phyloP scores from a whole-genome alignment of 257 asterid genomes.

The Capsicum chinense region DNA sequence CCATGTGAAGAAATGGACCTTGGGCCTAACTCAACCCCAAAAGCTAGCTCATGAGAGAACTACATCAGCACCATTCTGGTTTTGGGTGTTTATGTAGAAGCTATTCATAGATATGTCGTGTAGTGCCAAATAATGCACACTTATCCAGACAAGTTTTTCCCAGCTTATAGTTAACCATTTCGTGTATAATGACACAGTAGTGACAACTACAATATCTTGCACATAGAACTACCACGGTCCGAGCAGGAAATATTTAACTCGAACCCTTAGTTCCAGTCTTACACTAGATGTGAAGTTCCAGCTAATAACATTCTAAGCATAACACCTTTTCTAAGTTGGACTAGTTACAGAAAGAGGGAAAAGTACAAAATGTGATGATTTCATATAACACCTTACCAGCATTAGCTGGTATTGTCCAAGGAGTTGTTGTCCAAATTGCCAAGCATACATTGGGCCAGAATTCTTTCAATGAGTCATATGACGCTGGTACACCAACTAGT shows the following conservation, averaged over 20 bases:
- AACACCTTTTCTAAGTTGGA: constrained; percentile 16
- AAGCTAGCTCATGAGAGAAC: background rate
- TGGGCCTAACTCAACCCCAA: constrained; percentile 12
- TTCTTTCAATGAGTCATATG: constrained; percentile 60
- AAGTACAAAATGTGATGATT: constrained; percentile 12
- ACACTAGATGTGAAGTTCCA: background rate
- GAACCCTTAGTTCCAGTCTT: background rate
- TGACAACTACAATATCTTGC: background rate
- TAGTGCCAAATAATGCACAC: background rate
- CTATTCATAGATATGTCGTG: background rate
- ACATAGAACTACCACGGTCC: constrained; percentile 11
- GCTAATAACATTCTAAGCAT: background rate
- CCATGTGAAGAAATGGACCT: constrained; percentile 12
- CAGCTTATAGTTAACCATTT: constrained; percentile 6
- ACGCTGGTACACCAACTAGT: constrained; percentile 59
- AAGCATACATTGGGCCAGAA: constrained; percentile 73
- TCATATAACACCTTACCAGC: constrained; percentile 60
- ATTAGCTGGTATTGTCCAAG: constrained; percentile 99
- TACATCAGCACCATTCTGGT: background rate
- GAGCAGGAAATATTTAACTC: background rate
- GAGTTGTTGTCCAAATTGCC: constrained; percentile 99
- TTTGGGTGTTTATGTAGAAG: background rate
- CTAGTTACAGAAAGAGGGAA: background rate
- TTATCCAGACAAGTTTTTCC: background rate
- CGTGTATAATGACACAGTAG: background rate